Base-by-base conservation (phyloP, 768 basidiomycete species). In the Multifurca ochricompacta region DNA sequence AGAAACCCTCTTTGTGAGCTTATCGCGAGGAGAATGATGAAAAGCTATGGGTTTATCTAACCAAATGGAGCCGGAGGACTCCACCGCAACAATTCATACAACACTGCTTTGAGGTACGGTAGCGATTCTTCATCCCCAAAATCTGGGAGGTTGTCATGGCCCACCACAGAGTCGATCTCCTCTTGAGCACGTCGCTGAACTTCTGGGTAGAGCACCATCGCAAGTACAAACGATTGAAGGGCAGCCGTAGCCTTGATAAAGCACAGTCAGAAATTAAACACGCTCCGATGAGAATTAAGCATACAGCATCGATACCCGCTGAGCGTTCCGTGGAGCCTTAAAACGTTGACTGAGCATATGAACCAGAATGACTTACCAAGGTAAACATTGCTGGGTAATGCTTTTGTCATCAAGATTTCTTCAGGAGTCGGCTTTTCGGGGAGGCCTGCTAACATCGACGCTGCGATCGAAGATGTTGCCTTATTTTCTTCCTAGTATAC, bases 121-220 rank as follows among this genome's bases (percentile, higher is more conserved):
- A 60, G 11, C 13, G 21, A 18, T 10, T 48, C 21, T 42, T 21
- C 18, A 27, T 59, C 57, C 18, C 25, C 49, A 30, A 51, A 47
- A 14, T 35, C 31, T 2, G 53, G 48, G 18, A 54, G 44, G 48
- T 40, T 39, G 21, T n/a, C 52, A 4, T 31, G 43, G 39, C 48
- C 52, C 23, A 54, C 37, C 3, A 54, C 45, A 3, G 48, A 48
- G 56, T 71, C 68, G 4, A 70, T 59, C 55, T 69, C 70, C 45
- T 49, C 63, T 46, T 68, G 70, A 3, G 65, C 68, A 40, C 62
- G 54, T 23, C 18, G 50, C 43, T 68, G 69, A 9, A 56, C 57
- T 2, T 65, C 58, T 0, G 69, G 70, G 44, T 69, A 53, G 13
- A 67, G 54, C 6, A 63, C 59, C 67, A 71, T 67, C n/a, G 65